Percentiles rank a stretch among this genome's conserved stretches.
These are phyloP conservation scores for Raddia guianensis DNA, from an alignment of 176 grass and related monocot genomes.

Conservation along the genomic window DNA sequence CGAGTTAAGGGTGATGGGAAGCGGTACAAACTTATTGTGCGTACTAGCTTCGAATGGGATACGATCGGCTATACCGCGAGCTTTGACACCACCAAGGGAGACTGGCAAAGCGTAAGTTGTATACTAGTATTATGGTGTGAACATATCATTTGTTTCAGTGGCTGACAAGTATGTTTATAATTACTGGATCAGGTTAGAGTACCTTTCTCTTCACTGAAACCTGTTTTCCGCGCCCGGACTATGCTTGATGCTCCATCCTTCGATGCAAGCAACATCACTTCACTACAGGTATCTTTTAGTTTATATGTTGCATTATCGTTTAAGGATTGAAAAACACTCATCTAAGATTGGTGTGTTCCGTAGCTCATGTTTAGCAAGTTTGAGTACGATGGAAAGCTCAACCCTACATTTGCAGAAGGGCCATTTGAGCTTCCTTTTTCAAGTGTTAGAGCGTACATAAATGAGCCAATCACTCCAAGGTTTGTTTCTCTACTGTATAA, in stretches of 20 bases:
- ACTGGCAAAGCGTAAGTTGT: constrained; percentile 85
- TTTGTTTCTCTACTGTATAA: constrained; percentile 47
- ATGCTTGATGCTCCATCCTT: constrained; percentile 74
- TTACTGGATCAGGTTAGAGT: constrained; percentile 63
- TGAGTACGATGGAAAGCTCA: constrained; percentile 92
- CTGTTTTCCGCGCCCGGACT: constrained; percentile 89
- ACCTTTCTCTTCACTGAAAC: constrained; percentile 80
- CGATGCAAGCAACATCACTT: constrained; percentile 79
- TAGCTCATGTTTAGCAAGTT: constrained; percentile 99
- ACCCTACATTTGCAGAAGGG: constrained; percentile 91
- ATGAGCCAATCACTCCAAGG: constrained; percentile 85
- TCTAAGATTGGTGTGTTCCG: constrained; percentile 41
- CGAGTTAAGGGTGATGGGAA: constrained; percentile 84
- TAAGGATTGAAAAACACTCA: constrained; percentile 9
- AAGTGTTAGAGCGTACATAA: constrained; percentile 73
- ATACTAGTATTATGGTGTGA: constrained; percentile 29
- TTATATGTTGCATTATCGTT: constrained; percentile 6
- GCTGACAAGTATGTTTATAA: constrained; percentile 29
- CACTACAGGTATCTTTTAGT: constrained; percentile 65
- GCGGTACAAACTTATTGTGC: constrained; percentile 90
- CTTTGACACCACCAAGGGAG: constrained; percentile 78
- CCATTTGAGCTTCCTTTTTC: constrained; percentile 98
- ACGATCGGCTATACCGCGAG: constrained; percentile 82
- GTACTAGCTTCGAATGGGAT: constrained; percentile 89
- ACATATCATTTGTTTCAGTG: constrained; percentile 30